Evolutionary conservation across 1,284 basidiomycete species (phyloP).

Genomic region (Takashimella tepidaria): DNA sequence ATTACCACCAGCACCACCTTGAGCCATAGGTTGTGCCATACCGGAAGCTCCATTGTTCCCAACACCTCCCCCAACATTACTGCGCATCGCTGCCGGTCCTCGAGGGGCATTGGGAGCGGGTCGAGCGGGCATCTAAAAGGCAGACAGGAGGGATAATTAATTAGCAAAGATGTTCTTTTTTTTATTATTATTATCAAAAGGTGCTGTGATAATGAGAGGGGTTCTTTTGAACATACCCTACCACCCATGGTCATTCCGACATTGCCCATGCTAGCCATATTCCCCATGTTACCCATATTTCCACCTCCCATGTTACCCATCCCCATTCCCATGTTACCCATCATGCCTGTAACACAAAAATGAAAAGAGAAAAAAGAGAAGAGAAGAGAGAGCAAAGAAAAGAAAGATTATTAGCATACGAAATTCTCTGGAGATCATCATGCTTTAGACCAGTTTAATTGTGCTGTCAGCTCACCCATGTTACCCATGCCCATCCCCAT

Average conservation of each 20-base stretch:
- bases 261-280: conserved; percentile 27
- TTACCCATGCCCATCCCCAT: conserved; percentile 9
- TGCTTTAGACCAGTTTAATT: background rate
- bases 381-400: too few relatives aligned
- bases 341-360: too few relatives aligned
- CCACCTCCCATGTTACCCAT: conserved; percentile 17
- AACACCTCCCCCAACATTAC: conserved; percentile 13
- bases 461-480: conserved; percentile 3
- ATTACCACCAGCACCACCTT: conserved; percentile 46
- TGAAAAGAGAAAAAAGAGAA: too few relatives aligned
- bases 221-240: too few relatives aligned
- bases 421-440: too few relatives aligned
- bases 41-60: conserved; percentile 39
- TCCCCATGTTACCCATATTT: conserved; percentile 30
- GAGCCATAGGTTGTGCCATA: conserved; percentile 46
- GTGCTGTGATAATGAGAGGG: too few relatives aligned
- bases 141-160: too few relatives aligned
- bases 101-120: conserved; percentile 44
- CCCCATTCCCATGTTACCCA: conserved; percentile 12
- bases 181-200: too few relatives aligned
- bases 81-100: conserved; percentile 50
- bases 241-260: conserved; percentile 51
- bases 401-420: too few relatives aligned
- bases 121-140: conserved; percentile 14
- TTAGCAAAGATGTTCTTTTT: too few relatives aligned